Conservation (phyloP, 768 basidiomycete species). For the Gelatoporia subvermispora region DNA sequence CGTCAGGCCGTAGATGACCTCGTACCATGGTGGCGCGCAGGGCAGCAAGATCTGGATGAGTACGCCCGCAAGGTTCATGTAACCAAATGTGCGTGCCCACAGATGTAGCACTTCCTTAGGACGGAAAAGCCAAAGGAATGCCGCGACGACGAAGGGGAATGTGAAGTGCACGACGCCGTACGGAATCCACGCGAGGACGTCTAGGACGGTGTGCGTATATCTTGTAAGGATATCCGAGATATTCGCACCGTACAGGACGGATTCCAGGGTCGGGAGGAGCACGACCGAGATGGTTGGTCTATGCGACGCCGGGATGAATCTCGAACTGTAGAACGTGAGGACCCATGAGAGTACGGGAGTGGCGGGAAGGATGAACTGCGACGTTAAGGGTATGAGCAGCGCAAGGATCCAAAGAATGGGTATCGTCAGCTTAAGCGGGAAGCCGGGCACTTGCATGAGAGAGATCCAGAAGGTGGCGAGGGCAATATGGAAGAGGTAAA, state of each 20-base stretch:
- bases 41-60: slow-evolving; percentile 85
- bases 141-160: slow-evolving; percentile 81
- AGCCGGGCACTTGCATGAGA: slow-evolving; percentile 65
- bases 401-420: slow-evolving; percentile 65
- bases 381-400: slow-evolving; percentile 79
- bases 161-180: slow-evolving; percentile 94
- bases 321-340: slow-evolving; percentile 79
- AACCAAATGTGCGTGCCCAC: slow-evolving; percentile 87
- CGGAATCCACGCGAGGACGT: slow-evolving; percentile 92
- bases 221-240: slow-evolving; percentile 95
- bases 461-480: slow-evolving; percentile 67
- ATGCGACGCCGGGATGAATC: slow-evolving; percentile 72
- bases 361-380: slow-evolving; percentile 87
- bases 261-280: slow-evolving; percentile 90
- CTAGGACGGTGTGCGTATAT: slow-evolving; percentile 88
- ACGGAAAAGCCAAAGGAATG: slow-evolving; percentile 86
- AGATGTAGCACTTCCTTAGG: slow-evolving; percentile 73
- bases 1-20: slow-evolving; percentile 91
- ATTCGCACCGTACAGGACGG: slow-evolving; percentile 94
- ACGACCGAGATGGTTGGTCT: slow-evolving; percentile 88
- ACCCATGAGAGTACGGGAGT: slow-evolving; percentile 85
- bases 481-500: slow-evolving; percentile 62
- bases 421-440: slow-evolving; percentile 72
- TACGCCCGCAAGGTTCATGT: slow-evolving; percentile 88
- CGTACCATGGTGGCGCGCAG: slow-evolving; percentile 96